phyloP scores from a whole-genome alignment of 441 rosid genomes.

The Metrosideros polymorpha region DNA sequence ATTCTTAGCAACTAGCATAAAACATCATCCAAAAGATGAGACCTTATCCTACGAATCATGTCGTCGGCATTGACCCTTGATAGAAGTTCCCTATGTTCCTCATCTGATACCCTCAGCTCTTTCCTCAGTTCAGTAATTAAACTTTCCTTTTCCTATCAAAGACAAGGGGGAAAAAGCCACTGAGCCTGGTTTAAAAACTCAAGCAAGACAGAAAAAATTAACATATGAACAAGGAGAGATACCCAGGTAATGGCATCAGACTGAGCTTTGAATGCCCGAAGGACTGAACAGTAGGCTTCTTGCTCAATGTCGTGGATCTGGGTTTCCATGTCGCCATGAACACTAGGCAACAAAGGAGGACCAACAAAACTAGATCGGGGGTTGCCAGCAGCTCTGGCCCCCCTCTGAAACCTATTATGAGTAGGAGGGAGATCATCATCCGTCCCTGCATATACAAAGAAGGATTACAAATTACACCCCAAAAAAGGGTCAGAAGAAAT shows the following conservation, averaged over 20 bases:
- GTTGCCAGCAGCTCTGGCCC: slow-evolving; percentile 59
- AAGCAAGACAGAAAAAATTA: neutral
- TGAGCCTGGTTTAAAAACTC: neutral
- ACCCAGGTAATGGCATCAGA: slow-evolving; percentile 99
- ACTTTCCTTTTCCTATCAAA: slow-evolving; percentile 83
- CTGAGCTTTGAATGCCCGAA: slow-evolving; percentile 98
- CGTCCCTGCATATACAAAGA: slow-evolving; percentile 48
- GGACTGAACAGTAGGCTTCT: slow-evolving; percentile 84
- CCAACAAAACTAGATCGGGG: slow-evolving; percentile 69
- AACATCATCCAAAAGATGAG: neutral
- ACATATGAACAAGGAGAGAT: slow-evolving; percentile 1
- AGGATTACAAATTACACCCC: slow-evolving; percentile 1
- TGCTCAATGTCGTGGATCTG: slow-evolving; percentile 93
- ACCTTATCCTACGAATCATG: slow-evolving; percentile 85
- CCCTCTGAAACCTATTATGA: slow-evolving; percentile 87
- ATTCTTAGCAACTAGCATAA: neutral
- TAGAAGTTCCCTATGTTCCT: slow-evolving; percentile 87
- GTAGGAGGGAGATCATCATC: slow-evolving; percentile 98
- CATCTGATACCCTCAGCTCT: slow-evolving; percentile 96
- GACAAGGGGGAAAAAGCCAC: neutral
- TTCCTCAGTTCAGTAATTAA: slow-evolving; percentile 93
- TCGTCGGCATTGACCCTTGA: slow-evolving; percentile 89
- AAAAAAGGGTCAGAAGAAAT: slow-evolving; percentile 1
- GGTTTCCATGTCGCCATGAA: slow-evolving; percentile 89
- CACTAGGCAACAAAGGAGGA: slow-evolving; percentile 51